Evolutionary conservation across 768 basidiomycete species (phyloP), one percentile per base, ranked within the genome.

Genomic region (Mycena galericulata): DNA sequence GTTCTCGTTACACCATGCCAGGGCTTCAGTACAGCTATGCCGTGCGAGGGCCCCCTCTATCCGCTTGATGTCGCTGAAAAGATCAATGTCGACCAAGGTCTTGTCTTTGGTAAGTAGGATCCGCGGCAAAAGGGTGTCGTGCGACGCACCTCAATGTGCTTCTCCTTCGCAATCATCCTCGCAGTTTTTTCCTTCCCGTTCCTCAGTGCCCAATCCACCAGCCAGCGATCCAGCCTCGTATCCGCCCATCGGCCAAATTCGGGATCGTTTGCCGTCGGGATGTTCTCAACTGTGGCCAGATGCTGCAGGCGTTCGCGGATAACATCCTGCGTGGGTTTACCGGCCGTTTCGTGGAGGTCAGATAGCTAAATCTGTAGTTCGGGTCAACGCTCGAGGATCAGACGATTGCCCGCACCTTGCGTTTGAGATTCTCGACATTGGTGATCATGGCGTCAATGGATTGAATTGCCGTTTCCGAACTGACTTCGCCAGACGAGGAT

Each of bases 1-100:
- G 80, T 99, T 98, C 85, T 99, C 98, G 69, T 90, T 96, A 74
- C 96, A 98, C 97, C 97, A 99, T 22, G 89, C 86, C 50, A 99
- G 84, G 17, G 97, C 97, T 79, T 98, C 96, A 8, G 91, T 85
- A 71, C 96, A 97, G 69, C 91, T 93, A 68, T 93, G 90, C 30
- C 82, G 82, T 8, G 84, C 78, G 43, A 99, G 85, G 0, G 95
- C 96, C 11, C 85, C 83, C 79, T 98, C 96, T 72, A 99, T 97
- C 65, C 92, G 88, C 38, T 86, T 87, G 56, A 98, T 94, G 68
- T 98, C 96, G 70, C 89, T 90, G 79, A 98, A 98, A 22, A 98
- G 84, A 60, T 97, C 94, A 47, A 97, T 90, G 76, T 98, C 97
- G 32, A 96, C 95, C 4, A 97, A 85, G 41, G 88, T 89, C 95